These are phyloP conservation scores for Pythium grandisporangium DNA, from an alignment of 352 stramenopile species.

Conservation along the genomic window DNA sequence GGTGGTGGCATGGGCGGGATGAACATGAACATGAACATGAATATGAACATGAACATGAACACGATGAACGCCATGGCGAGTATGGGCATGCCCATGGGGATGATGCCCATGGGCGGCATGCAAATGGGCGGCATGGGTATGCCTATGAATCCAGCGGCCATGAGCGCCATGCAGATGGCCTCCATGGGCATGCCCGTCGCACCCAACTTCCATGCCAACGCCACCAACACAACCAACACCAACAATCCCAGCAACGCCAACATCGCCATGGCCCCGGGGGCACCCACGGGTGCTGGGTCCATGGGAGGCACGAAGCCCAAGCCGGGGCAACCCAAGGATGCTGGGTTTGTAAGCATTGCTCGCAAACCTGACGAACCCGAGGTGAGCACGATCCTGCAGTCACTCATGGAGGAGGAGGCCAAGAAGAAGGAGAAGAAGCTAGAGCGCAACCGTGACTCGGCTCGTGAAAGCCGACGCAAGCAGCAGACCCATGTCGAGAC, in stretches of 20 bases:
- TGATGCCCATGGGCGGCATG: constrained; percentile 10
- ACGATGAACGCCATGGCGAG: constrained; percentile 26
- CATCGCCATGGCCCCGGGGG: too few relatives aligned
- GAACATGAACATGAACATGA: constrained; percentile 18
- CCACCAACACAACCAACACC: constrained; percentile 28
- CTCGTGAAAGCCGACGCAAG: constrained; percentile 76
- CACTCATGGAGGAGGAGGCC: constrained; percentile 79
- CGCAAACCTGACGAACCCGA: constrained; percentile 72
- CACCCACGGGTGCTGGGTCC: too few relatives aligned
- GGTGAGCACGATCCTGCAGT: constrained; percentile 82
- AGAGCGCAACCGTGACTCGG: constrained; percentile 81
- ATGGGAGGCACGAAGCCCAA: too few relatives aligned
- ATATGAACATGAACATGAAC: constrained; percentile 30
- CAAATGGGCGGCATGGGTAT: constrained; percentile 11
- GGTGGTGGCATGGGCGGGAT: too few relatives aligned
- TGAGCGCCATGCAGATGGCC: constrained; percentile 16
- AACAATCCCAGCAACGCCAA: too few relatives aligned
- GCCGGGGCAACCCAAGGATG: constrained; percentile 3
- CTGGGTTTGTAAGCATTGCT: constrained; percentile 67
- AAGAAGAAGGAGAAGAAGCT: constrained; percentile 89
- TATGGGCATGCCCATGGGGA: constrained; percentile 12
- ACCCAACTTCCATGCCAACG: background rate
- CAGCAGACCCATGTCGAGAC: constrained; percentile 85
- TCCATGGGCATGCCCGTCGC: constrained; percentile 29
- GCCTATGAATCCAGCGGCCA: constrained; percentile 6